phyloP scores from a whole-genome alignment of 768 basidiomycete species.

The Boletus eberwhitei region DNA sequence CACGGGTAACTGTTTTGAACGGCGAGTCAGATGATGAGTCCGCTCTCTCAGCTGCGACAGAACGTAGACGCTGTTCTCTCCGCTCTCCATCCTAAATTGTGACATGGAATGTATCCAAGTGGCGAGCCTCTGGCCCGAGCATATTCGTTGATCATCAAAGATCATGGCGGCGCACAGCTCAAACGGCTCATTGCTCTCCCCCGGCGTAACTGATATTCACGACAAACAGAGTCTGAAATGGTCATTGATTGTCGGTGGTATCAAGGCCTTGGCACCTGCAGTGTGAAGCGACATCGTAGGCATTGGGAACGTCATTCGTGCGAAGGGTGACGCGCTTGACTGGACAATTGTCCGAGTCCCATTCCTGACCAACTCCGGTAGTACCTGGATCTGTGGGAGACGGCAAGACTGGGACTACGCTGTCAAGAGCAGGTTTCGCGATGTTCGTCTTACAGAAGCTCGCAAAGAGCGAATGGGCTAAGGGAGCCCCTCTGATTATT shows the following conservation, averaged over 20 bases:
- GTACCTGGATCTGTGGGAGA: constrained; percentile 70
- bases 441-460: constrained; percentile 59
- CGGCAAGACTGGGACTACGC: constrained; percentile 43
- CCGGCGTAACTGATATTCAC: constrained; percentile 52
- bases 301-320: constrained; percentile 54
- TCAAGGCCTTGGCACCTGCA: constrained; percentile 41
- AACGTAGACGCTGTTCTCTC: constrained; percentile 63
- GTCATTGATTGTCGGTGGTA: constrained; percentile 37
- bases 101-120: constrained; percentile 38
- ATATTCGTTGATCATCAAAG: constrained; percentile 54
- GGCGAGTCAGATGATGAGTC: constrained; percentile 55
- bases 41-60: constrained; percentile 48
- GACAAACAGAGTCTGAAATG: constrained; percentile 51
- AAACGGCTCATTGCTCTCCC: constrained; percentile 62
- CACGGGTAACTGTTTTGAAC: constrained; percentile 46
- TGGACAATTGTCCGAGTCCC: constrained; percentile 76
- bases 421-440: constrained; percentile 59
- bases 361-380: constrained; percentile 48
- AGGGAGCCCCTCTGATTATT: constrained; percentile 36
- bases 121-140: constrained; percentile 61
- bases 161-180: constrained; percentile 51
- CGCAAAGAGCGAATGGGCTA: constrained; percentile 55
- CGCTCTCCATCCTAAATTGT: constrained; percentile 54
- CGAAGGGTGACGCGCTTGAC: constrained; percentile 46
- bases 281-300: constrained; percentile 71